phyloP scores from a whole-genome alignment of 768 basidiomycete genomes.

The Lentinula edodes region DNA sequence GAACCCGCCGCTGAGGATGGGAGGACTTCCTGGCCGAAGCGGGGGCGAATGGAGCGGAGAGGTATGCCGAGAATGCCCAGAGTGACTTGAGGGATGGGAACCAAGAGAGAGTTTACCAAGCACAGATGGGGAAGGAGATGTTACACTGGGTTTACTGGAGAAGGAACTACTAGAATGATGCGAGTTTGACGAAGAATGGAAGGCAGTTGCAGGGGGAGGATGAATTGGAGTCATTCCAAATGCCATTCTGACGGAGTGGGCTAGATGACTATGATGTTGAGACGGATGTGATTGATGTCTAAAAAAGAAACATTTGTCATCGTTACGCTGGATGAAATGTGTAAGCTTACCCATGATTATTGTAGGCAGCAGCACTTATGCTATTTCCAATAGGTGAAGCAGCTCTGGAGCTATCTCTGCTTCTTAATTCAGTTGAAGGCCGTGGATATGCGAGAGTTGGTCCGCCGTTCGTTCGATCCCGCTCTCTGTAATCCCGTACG shows the following conservation, averaged over 20 bases:
- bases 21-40: neutral
- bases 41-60: constrained; percentile 11
- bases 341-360: neutral
- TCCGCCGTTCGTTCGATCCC: constrained; percentile 16
- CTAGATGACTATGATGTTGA: constrained; percentile 55
- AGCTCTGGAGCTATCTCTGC: constrained; percentile 53
- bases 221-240: constrained; percentile 91
- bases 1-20: neutral
- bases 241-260: constrained; percentile 79
- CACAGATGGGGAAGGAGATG: neutral
- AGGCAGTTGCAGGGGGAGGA: constrained; percentile 13
- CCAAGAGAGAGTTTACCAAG: neutral
- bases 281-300: constrained; percentile 14
- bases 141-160: constrained; percentile 12
- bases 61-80: constrained; percentile 1
- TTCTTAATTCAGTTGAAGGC: constrained; percentile 17
- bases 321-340: neutral
- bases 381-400: constrained; percentile 39
- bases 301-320: neutral
- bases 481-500: neutral
- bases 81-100: constrained; percentile 4
- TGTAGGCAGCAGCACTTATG: neutral
- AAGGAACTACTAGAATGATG: neutral
- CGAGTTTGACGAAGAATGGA: constrained; percentile 13
- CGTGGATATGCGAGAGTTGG: constrained; percentile 10